phyloP scores from a whole-genome alignment of 1,139 yeast species.

The Zygotorulaspora mrakii region DNA sequence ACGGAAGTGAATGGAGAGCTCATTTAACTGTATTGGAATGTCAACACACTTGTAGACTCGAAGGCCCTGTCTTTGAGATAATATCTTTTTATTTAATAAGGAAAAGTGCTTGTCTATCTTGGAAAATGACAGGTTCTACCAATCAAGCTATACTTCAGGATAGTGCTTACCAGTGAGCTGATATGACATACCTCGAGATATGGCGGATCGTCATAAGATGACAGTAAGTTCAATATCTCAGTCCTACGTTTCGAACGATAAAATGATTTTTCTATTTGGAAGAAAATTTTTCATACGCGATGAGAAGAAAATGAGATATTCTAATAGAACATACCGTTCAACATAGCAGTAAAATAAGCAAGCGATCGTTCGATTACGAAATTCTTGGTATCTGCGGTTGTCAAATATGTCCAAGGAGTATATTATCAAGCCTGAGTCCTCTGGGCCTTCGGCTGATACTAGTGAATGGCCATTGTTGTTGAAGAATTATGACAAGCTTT shows the following conservation, averaged over 20 bases:
- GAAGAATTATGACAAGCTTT: constrained; percentile 88
- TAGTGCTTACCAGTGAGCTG: no score
- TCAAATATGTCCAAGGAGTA: constrained; percentile 54
- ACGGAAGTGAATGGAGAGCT: no score
- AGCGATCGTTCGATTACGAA: background rate
- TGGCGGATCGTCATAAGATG: no score
- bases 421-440: constrained; percentile 86
- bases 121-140: no score
- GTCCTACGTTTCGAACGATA: background rate
- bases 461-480: constrained; percentile 93
- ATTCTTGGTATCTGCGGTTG: background rate
- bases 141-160: no score
- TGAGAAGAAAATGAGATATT: constrained; percentile 14
- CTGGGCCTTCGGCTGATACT: constrained; percentile 77
- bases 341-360: background rate
- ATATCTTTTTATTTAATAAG: no score
- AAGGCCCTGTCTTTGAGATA: no score
- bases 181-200: no score
- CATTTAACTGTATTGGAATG: no score
- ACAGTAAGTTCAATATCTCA: background rate
- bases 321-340: background rate
- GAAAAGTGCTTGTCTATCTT: no score
- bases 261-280: background rate
- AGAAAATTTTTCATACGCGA: constrained; percentile 14
- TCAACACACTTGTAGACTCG: no score